Conservation (phyloP, 495 filamentous ascomycete species). For the Chaetomidium leptoderma region DNA sequence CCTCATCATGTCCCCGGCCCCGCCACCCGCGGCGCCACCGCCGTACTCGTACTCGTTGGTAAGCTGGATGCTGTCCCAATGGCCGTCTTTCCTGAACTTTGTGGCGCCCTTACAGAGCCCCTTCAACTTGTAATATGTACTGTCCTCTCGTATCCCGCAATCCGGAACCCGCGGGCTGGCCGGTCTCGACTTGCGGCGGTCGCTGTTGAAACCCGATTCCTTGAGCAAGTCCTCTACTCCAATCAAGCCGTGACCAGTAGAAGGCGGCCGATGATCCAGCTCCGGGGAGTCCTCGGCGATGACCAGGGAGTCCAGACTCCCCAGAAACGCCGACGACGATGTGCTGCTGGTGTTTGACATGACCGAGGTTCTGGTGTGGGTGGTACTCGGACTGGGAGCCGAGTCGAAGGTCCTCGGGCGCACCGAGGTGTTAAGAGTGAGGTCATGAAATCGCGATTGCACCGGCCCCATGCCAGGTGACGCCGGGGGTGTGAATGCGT, state of each 20-base stretch:
- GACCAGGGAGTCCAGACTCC: constrained; percentile 3
- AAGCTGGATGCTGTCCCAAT: constrained; percentile 26
- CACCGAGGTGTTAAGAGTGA: background rate
- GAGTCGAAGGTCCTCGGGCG: background rate
- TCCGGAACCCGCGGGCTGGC: constrained; percentile 18
- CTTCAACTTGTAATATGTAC: constrained; percentile 24
- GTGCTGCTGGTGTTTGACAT: constrained; percentile 6
- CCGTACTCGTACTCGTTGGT: constrained; percentile 17
- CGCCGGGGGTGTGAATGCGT: constrained; percentile 11
- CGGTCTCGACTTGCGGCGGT: constrained; percentile 9
- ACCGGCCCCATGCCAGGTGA: constrained; percentile 3
- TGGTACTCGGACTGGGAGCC: constrained; percentile 1
- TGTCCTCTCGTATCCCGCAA: constrained; percentile 20
- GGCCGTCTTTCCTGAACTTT: constrained; percentile 21
- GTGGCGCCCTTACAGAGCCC: constrained; percentile 28
- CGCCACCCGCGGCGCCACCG: background rate
- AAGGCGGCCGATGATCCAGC: background rate
- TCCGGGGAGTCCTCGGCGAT: background rate
- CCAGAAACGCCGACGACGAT: background rate
- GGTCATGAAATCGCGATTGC: background rate
- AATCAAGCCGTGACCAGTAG: background rate
- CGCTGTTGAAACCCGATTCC: background rate
- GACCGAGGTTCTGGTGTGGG: constrained; percentile 5
- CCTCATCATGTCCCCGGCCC: constrained; percentile 21
- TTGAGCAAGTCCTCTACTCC: constrained; percentile 4